Base-by-base conservation (phyloP, 805 yeast species). In the Nakazawaea populi region DNA sequence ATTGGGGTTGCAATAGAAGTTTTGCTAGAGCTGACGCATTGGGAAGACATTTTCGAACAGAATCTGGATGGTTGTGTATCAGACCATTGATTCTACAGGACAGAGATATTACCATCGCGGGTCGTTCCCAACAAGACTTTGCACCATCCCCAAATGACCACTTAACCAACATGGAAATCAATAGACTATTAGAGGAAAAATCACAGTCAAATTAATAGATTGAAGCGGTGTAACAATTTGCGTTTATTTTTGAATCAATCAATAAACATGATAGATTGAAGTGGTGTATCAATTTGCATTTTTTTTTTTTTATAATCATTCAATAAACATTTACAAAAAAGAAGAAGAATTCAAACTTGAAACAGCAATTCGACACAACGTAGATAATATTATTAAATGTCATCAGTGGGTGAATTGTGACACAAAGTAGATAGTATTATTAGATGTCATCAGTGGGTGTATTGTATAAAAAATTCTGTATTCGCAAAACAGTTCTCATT, bases 11-110 rank as follows among this genome's bases (percentile, higher is more conserved):
- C 63, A 84, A 86, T 12, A 79, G 82, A 60, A 72, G 75, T 55
- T 86, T 86, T 65, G 89, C 91, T 5, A 70, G 94, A 41, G 83
- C 87, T 2, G 94, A 87, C 63, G 94, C 92, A 0, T 71, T 86
- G 40, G 82, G 87, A 2, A 74, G 92, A 47, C 94, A 86, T 60
- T 85, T 85, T 60, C 69, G 87, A 51, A 83, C 91, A 2, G 92
- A 85, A 53, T 79, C 87, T 0, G 94, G 94, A 1, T 77, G 85
- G 72, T 66, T 72, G 18, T 86, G 94, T 61, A 77, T 86, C 48
- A 70, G 75, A 53, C 87, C 88, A 3, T 69, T 85, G 54, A 74
- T 83, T 72, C 79, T 75, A 35, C 89, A 82, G 53, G 85, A 48
- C 8, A 45, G 36, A 24, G 46, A 42, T 11, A 10, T n/a, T 11